phyloP scores from a whole-genome alignment of 129 eudicot genomes.

The Chrysanthemum seticuspe region DNA sequence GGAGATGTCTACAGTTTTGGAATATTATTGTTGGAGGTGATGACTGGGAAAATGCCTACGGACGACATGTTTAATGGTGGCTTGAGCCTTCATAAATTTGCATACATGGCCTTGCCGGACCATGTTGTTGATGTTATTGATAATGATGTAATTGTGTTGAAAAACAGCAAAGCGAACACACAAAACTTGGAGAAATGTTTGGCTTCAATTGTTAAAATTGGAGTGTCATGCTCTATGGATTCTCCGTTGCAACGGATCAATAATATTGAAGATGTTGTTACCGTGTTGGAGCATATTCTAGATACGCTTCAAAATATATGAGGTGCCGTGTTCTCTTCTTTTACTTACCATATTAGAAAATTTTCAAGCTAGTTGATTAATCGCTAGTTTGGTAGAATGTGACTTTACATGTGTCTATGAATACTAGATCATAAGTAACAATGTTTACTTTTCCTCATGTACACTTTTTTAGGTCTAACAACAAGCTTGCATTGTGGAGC shows the following conservation, averaged over 20 bases:
- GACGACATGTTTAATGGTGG: not conserved
- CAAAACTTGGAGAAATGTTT: not conserved
- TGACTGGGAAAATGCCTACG: not conserved
- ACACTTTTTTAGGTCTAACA: too few species aligned
- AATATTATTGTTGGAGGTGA: not conserved
- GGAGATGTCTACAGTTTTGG: slow-evolving; percentile 2
- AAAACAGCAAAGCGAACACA: not conserved
- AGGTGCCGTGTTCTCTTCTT: too few species aligned
- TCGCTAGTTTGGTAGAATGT: too few species aligned
- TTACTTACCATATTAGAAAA: too few species aligned
- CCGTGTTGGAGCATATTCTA: too few species aligned
- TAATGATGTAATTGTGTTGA: not conserved
- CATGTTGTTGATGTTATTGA: not conserved
- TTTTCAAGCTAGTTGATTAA: too few species aligned
- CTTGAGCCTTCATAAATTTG: slow-evolving; percentile 2
- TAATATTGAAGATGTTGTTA: too few species aligned
- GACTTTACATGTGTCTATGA: too few species aligned
- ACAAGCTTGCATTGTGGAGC: too few species aligned
- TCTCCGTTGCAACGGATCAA: not conserved
- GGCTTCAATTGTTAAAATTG: not conserved
- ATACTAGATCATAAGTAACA: too few species aligned
- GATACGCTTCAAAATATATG: too few species aligned
- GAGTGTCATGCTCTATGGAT: not conserved
- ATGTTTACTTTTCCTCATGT: too few species aligned
- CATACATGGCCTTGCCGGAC: not conserved